Conservation (phyloP, 106 monocot genomes). For the Iris macrosiphon region DNA sequence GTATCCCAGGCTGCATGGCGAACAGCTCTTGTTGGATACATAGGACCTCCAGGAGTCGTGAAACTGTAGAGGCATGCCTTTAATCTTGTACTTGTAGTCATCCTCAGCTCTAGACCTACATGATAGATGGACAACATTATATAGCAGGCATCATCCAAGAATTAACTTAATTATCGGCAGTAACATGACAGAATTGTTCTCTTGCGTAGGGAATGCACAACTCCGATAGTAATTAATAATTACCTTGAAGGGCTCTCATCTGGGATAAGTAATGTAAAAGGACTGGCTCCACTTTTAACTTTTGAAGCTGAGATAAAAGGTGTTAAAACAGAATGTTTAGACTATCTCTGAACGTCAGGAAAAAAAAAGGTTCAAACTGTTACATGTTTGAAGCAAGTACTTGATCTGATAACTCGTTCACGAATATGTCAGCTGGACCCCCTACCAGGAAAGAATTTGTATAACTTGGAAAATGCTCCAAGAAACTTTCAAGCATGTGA, state of each 20-base stretch:
- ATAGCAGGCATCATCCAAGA: neutral
- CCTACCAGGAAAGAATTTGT: constrained; percentile 83
- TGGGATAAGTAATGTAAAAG: constrained; percentile 81
- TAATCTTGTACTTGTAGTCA: constrained; percentile 88
- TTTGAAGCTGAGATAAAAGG: constrained; percentile 66
- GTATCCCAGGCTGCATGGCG: constrained; percentile 96
- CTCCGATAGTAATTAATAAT: too few relatives aligned
- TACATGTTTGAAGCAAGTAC: constrained; percentile 18
- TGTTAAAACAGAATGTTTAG: neutral
- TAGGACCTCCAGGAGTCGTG: constrained; percentile 96
- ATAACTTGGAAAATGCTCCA: constrained; percentile 68
- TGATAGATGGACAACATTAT: neutral
- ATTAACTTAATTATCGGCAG: too few relatives aligned
- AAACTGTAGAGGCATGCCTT: constrained; percentile 96
- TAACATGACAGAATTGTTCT: too few relatives aligned
- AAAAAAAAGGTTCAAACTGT: too few relatives aligned
- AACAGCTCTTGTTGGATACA: constrained; percentile 93
- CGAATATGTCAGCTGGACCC: constrained; percentile 74
- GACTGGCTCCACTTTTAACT: constrained; percentile 95
- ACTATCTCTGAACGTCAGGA: neutral
- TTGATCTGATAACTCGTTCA: constrained; percentile 92
- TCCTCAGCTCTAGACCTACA: constrained; percentile 79
- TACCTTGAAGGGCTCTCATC: constrained; percentile 77
- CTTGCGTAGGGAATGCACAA: too few relatives aligned
- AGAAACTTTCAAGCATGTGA: constrained; percentile 49